These are phyloP conservation scores for Auricularia sp. DNA, from an alignment of 768 basidiomycete genomes.

Conservation along the genomic window DNA sequence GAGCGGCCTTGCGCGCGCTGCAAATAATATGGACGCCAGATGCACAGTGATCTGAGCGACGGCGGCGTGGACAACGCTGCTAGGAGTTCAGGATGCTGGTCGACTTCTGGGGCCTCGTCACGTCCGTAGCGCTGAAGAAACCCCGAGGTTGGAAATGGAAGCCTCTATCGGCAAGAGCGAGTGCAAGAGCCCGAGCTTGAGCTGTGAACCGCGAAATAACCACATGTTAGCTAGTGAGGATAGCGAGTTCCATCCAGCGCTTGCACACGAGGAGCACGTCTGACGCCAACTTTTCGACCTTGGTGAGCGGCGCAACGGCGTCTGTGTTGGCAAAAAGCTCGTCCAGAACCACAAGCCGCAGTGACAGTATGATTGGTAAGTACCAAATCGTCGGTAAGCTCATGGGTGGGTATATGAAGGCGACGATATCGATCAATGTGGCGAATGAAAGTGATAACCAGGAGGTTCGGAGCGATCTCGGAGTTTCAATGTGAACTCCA, in stretches of 20 bases:
- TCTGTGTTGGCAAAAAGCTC: not conserved
- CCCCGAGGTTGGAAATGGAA: no score
- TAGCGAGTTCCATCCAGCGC: not conserved
- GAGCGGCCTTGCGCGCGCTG: no score
- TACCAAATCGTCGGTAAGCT: not conserved
- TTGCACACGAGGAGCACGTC: not conserved
- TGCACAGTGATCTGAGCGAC: no score
- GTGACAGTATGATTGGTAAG: not conserved
- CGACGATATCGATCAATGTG: no score
- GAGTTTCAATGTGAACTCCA: no score
- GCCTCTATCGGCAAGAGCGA: not conserved
- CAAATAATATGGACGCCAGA: no score
- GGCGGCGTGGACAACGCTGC: no score
- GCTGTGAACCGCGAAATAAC: not conserved
- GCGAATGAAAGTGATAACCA: no score
- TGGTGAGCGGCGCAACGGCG: not conserved
- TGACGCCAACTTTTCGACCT: not conserved
- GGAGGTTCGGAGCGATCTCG: no score
- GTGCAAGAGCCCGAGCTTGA: not conserved
- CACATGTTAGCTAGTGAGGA: not conserved
- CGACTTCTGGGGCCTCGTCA: no score
- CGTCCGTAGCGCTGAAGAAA: no score
- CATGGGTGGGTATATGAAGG: not conserved
- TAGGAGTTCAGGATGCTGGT: no score
- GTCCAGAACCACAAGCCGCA: not conserved